These are phyloP conservation scores for Combretum micranthum DNA, from an alignment of 345 rosid species.

Conservation along the genomic window DNA sequence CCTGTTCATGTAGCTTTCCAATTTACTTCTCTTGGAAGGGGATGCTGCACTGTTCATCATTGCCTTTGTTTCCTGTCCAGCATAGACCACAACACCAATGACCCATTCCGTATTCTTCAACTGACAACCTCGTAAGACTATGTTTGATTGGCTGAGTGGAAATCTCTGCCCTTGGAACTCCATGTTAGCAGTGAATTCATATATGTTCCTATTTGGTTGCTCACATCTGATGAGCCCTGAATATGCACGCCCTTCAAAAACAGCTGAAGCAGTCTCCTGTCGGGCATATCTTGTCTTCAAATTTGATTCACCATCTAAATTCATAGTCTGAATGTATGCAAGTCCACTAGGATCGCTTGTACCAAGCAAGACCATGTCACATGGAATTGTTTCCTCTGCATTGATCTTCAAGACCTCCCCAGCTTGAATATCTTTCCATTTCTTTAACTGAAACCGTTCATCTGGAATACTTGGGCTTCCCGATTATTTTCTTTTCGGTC, in stretches of 20 bases:
- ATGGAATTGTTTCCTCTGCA: slow-evolving; percentile 58
- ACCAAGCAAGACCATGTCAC: slow-evolving; percentile 66
- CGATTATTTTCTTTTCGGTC: slow-evolving; percentile 72
- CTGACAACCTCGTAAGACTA: slow-evolving; percentile 73
- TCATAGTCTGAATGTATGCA: slow-evolving; percentile 77
- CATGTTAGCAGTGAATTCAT: slow-evolving; percentile 72
- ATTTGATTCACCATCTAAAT: slow-evolving; percentile 76
- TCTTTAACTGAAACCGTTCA: slow-evolving; percentile 38
- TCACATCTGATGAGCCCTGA: slow-evolving; percentile 63
- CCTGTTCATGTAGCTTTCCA: slow-evolving; percentile 70
- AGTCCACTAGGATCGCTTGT: slow-evolving; percentile 72
- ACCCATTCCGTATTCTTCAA: slow-evolving; percentile 69
- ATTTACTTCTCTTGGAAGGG: slow-evolving; percentile 68
- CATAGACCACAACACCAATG: slow-evolving; percentile 66
- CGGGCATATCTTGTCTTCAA: slow-evolving; percentile 74
- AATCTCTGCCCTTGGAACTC: slow-evolving; percentile 48
- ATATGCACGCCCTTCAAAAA: slow-evolving; percentile 27
- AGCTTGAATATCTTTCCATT: slow-evolving; percentile 59
- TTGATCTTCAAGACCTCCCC: slow-evolving; percentile 59
- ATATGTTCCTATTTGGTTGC: slow-evolving; percentile 69
- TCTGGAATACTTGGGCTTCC: slow-evolving; percentile 50
- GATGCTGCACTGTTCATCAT: slow-evolving; percentile 75
- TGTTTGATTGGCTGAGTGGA: slow-evolving; percentile 63
- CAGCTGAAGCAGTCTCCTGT: slow-evolving; percentile 48
- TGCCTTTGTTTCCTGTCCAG: slow-evolving; percentile 81